These are phyloP conservation scores for Macrocybe gigantea DNA, from an alignment of 768 basidiomycete species.

Conservation along the genomic window DNA sequence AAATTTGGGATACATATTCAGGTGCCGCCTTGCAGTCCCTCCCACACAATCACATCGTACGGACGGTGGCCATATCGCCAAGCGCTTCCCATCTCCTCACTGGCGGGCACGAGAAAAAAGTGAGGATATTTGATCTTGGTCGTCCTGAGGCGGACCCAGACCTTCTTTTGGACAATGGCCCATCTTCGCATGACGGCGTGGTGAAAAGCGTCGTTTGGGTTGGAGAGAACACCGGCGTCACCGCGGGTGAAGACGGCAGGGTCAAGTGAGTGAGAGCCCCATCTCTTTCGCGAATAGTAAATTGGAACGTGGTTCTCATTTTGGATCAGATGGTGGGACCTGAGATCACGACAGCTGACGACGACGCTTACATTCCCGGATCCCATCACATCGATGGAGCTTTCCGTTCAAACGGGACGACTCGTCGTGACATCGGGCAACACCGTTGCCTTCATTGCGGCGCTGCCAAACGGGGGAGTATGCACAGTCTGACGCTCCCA, in stretches of 20 bases:
- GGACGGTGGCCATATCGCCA: slow-evolving; percentile 86
- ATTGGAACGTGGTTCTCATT: slow-evolving; percentile 12
- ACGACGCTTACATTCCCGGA: slow-evolving; percentile 68
- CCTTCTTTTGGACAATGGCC: slow-evolving; percentile 59
- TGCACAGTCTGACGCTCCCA: slow-evolving; percentile 72
- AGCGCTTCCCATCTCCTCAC: slow-evolving; percentile 66
- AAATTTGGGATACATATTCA: slow-evolving; percentile 93
- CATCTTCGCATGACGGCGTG: slow-evolving; percentile 77
- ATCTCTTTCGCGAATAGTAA: not conserved
- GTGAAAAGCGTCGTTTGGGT: slow-evolving; percentile 95
- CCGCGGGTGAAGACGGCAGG: slow-evolving; percentile 86
- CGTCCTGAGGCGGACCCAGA: slow-evolving; percentile 85
- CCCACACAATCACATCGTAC: slow-evolving; percentile 97
- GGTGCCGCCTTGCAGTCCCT: slow-evolving; percentile 92
- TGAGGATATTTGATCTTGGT: slow-evolving; percentile 87
- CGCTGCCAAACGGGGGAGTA: slow-evolving; percentile 57
- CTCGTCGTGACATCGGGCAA: slow-evolving; percentile 90
- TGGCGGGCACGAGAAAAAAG: slow-evolving; percentile 97
- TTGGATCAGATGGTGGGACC: slow-evolving; percentile 86
- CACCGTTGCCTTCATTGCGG: slow-evolving; percentile 87
- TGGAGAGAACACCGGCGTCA: slow-evolving; percentile 80
- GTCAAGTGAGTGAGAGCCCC: slow-evolving; percentile 59
- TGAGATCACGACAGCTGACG: slow-evolving; percentile 69
- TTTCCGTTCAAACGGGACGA: slow-evolving; percentile 73
- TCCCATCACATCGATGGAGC: slow-evolving; percentile 92